phyloP scores from a whole-genome alignment of 2,329 filamentous ascomycete species.

The Beauveria medogensis region DNA sequence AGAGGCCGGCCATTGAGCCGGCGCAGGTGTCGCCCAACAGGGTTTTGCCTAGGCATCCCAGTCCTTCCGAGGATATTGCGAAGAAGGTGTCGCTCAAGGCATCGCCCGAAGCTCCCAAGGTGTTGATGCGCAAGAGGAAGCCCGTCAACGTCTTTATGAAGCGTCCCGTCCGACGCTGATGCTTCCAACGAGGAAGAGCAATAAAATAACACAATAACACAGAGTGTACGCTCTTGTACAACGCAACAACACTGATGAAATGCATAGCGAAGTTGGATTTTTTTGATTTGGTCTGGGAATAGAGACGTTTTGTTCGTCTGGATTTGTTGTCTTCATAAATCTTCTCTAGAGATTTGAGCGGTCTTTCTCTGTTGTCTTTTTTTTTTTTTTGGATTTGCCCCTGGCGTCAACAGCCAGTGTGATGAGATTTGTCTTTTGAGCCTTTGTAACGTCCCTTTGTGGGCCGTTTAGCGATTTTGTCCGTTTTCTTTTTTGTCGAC shows the following conservation, averaged over 20 bases:
- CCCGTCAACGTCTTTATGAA: constrained; percentile 9
- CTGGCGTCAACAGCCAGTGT: neutral
- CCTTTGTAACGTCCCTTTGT: neutral
- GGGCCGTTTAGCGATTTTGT: neutral
- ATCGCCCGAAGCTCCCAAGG: neutral
- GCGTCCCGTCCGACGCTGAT: neutral
- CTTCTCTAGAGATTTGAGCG: neutral
- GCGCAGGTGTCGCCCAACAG: constrained; percentile 16
- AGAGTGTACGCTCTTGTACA: neutral
- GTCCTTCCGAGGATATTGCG: neutral
- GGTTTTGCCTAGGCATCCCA: neutral
- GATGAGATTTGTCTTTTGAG: neutral
- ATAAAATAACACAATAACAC: constrained; percentile 5
- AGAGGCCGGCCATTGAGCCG: constrained; percentile 34
- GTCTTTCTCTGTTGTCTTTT: neutral
- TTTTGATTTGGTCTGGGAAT: neutral
- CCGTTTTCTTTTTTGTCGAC: neutral
- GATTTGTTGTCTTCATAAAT: neutral
- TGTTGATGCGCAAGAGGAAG: constrained; percentile 3
- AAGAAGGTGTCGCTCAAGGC: constrained; percentile 23
- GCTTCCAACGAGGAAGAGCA: neutral
- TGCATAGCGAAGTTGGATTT: neutral
- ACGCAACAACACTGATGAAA: neutral
- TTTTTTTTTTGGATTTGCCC: neutral
- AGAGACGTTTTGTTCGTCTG: neutral